phyloP scores from a whole-genome alignment of 768 basidiomycete species.

The Termitomyces sp. region DNA sequence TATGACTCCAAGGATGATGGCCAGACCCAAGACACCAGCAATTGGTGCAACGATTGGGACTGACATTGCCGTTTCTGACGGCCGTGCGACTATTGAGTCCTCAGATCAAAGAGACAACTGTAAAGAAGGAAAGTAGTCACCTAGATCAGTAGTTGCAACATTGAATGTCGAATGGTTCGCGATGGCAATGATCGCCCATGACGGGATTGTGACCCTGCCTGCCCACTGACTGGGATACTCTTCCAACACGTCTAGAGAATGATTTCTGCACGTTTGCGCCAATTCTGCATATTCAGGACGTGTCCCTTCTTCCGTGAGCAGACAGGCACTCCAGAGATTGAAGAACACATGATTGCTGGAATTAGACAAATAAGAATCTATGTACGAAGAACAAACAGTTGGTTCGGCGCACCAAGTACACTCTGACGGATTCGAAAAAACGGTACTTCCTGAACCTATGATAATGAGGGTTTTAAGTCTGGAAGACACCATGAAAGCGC shows the following conservation, averaged over 20 bases:
- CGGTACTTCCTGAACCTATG: neutral
- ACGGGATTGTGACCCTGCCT: neutral
- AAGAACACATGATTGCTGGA: constrained; percentile 25
- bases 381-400: neutral
- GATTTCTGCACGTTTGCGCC: constrained; percentile 7
- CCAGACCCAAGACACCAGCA: constrained; percentile 1
- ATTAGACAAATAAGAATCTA: neutral
- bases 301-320: constrained; percentile 1
- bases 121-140: constrained; percentile 3
- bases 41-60: constrained; percentile 9
- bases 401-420: constrained; percentile 16
- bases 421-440: constrained; percentile 3
- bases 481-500: neutral
- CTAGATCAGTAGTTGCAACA: neutral
- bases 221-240: constrained; percentile 2
- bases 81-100: neutral
- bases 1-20: neutral
- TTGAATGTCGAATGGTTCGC: constrained; percentile 3
- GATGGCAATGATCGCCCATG: constrained; percentile 4
- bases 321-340: constrained; percentile 22
- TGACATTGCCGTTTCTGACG: neutral
- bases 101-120: neutral
- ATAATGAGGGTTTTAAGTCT: neutral
- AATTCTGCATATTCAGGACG: constrained; percentile 7
- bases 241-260: constrained; percentile 8